These are phyloP conservation scores for Aschersonia sp. DNA, from an alignment of 2,329 filamentous ascomycete species.

Conservation along the genomic window DNA sequence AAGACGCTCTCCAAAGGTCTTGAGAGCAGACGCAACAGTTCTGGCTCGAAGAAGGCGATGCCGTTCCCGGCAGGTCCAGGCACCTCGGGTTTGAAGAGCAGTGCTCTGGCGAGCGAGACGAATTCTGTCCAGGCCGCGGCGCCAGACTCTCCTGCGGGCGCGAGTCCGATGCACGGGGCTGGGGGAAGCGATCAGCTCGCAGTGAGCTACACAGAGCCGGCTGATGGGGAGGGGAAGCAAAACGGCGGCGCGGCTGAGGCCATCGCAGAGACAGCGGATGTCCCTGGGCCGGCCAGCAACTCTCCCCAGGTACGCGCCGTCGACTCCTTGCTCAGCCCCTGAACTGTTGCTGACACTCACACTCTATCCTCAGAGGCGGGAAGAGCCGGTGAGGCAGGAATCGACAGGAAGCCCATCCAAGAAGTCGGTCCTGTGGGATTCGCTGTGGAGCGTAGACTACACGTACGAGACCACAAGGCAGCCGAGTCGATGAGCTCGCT, in stretches of 20 bases:
- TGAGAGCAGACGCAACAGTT: slow-evolving; percentile 81
- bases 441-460: slow-evolving; percentile 46
- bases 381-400: slow-evolving; percentile 22
- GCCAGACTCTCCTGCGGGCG: slow-evolving; percentile 23
- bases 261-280: neutral
- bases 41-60: slow-evolving; percentile 63
- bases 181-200: slow-evolving; percentile 10
- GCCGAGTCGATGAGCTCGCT: neutral
- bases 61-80: slow-evolving; percentile 32
- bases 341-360: slow-evolving; percentile 8
- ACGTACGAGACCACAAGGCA: slow-evolving; percentile 31
- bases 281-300: slow-evolving; percentile 5
- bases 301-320: slow-evolving; percentile 38
- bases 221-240: neutral
- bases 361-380: slow-evolving; percentile 11
- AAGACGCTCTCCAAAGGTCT: slow-evolving; percentile 75
- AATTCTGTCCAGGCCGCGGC: slow-evolving; percentile 39
- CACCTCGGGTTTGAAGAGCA: slow-evolving; percentile 30
- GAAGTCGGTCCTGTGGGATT: slow-evolving; percentile 45
- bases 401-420: slow-evolving; percentile 25
- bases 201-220: slow-evolving; percentile 6
- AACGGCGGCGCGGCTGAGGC: neutral
- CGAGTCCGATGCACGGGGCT: slow-evolving; percentile 24
- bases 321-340: slow-evolving; percentile 36
- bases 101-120: slow-evolving; percentile 40